Evolutionary conservation across 2,329 filamentous ascomycete species (phyloP).

Genomic region (Colletotrichum somersetense): DNA sequence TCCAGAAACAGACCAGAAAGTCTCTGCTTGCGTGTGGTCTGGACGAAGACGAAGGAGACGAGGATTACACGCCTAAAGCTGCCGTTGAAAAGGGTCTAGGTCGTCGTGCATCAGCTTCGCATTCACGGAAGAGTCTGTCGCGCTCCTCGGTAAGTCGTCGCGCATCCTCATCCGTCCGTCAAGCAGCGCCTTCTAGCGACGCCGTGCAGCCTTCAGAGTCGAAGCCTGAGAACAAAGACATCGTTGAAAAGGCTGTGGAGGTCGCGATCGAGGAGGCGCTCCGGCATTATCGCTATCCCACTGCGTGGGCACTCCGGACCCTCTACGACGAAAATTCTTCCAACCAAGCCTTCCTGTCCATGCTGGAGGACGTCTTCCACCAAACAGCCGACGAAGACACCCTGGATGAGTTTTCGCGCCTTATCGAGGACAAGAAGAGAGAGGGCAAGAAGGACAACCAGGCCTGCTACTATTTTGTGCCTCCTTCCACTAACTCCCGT

Average conservation of each 20-base stretch:
- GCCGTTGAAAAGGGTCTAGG: conserved; percentile 24
- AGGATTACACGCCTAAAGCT: conserved; percentile 35
- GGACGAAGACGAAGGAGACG: conserved; percentile 35
- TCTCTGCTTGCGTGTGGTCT: conserved; percentile 30
- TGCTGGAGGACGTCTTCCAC: conserved; percentile 70
- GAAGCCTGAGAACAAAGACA: conserved; percentile 53
- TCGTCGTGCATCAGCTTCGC: conserved; percentile 34
- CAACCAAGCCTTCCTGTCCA: conserved; percentile 65
- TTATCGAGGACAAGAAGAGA: conserved; percentile 67
- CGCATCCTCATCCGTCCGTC: conserved; percentile 34
- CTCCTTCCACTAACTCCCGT: conserved; percentile 58
- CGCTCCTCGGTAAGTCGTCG: conserved; percentile 38
- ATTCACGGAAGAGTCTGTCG: conserved; percentile 39
- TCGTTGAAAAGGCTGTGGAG: conserved; percentile 67
- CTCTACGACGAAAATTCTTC: conserved; percentile 70
- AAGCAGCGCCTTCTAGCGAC: conserved; percentile 35
- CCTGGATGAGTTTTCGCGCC: conserved; percentile 62
- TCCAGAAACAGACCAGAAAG: conserved; percentile 27
- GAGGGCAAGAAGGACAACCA: conserved; percentile 67
- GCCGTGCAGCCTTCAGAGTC: conserved; percentile 38
- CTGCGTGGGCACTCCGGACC: conserved; percentile 71
- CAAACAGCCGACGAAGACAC: conserved; percentile 68
- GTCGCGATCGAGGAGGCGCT: conserved; percentile 70
- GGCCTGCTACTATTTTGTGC: conserved; percentile 67
- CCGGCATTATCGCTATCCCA: conserved; percentile 68